Conservation (phyloP, 257 asterid genomes). For the Dorcoceras hygrometricum region DNA sequence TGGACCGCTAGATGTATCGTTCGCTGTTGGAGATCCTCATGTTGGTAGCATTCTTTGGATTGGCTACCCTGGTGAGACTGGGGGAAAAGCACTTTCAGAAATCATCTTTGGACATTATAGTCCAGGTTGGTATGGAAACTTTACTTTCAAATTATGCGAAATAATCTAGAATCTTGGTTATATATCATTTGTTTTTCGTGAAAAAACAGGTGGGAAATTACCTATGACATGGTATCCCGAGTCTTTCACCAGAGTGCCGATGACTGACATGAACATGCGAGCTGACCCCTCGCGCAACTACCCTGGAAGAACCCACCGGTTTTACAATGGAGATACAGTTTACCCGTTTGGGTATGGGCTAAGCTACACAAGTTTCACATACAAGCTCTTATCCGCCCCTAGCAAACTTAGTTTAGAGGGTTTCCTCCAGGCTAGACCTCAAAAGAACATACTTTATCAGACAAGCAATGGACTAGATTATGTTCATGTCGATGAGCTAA, state of each 20-base stretch:
- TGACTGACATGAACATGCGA: slow-evolving; percentile 92
- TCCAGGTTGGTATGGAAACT: slow-evolving; percentile 56
- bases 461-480: slow-evolving; percentile 28
- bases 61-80: slow-evolving; percentile 96
- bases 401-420: slow-evolving; percentile 41
- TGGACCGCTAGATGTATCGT: slow-evolving; percentile 83
- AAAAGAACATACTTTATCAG: slow-evolving; percentile 33
- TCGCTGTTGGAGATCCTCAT: slow-evolving; percentile 53
- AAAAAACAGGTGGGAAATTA: slow-evolving; percentile 64
- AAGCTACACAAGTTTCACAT: slow-evolving; percentile 63
- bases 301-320: slow-evolving; percentile 90
- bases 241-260: slow-evolving; percentile 70
- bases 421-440: slow-evolving; percentile 24
- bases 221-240: slow-evolving; percentile 94
- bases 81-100: slow-evolving; percentile 77
- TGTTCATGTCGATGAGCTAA: slow-evolving; percentile 46
- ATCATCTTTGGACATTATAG: slow-evolving; percentile 74
- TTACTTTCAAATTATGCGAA: background rate
- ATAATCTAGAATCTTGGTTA: background rate
- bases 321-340: slow-evolving; percentile 66
- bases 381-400: slow-evolving; percentile 62
- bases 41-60: slow-evolving; percentile 86
- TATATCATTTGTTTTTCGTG: background rate
- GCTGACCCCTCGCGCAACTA: slow-evolving; percentile 72
- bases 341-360: slow-evolving; percentile 79